A percentile compares a stretch with the other conserved stretches of the same genome.
Conservation (phyloP, 1,139 yeast species). For the Geotrichum reessii region DNA sequence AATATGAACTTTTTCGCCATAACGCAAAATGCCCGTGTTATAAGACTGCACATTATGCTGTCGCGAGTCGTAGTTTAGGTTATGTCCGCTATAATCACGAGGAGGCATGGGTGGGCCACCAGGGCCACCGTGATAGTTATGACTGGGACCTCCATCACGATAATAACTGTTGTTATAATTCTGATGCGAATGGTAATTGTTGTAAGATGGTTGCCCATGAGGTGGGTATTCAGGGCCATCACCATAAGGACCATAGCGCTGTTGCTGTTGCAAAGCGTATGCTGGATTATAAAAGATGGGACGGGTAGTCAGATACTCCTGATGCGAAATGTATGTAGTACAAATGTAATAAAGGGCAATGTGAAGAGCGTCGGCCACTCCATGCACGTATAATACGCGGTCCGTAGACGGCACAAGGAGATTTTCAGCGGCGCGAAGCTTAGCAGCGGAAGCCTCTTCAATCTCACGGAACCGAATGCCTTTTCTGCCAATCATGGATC, state of each 20-base stretch:
- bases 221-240: slow-evolving; percentile 7
- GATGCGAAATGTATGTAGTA: slow-evolving; percentile 41
- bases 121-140: slow-evolving; percentile 1
- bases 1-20: slow-evolving; percentile 7
- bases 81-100: background rate
- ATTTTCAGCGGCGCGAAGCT: slow-evolving; percentile 68
- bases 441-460: slow-evolving; percentile 78
- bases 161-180: background rate
- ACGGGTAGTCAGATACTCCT: slow-evolving; percentile 20
- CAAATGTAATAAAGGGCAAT: slow-evolving; percentile 74
- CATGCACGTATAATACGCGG: slow-evolving; percentile 62
- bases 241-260: background rate
- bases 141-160: background rate
- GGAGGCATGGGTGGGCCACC: slow-evolving; percentile 2
- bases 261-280: slow-evolving; percentile 3
- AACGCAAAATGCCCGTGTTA: slow-evolving; percentile 8
- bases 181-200: background rate
- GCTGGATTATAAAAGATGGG: slow-evolving; percentile 22
- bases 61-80: slow-evolving; percentile 1
- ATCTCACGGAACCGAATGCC: slow-evolving; percentile 75
- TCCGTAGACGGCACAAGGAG: slow-evolving; percentile 77
- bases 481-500: slow-evolving; percentile 74
- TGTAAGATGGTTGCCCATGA: background rate
- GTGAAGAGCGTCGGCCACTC: slow-evolving; percentile 84
- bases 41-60: slow-evolving; percentile 11